Base-by-base conservation (phyloP, 495 filamentous ascomycete genomes). In the Aspergillus sclerotioniger region DNA sequence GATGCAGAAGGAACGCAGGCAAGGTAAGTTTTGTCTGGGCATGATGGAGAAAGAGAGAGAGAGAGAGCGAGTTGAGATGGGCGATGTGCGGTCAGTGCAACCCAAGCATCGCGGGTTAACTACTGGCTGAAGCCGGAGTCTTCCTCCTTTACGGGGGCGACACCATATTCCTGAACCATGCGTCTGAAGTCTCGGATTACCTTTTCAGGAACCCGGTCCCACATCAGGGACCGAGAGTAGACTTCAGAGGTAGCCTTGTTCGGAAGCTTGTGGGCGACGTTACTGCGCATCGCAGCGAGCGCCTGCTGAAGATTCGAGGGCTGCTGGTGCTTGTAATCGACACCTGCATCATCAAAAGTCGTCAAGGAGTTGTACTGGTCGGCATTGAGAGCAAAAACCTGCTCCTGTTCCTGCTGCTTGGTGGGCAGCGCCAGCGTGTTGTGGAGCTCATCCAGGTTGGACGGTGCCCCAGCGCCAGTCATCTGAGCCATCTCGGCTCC, bases 131-230 rank as follows among this genome's bases (percentile, higher is more conserved):
- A 69, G 50, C 65, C 65, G 35, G 67, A 33, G 47, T 62, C 51
- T 61, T 76, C 71, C 53, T 73, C 68, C 57, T 76, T 76, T 15
- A 75, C 63, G 4, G 74, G 68, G 8, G 60, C 25, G 3, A 67
- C 72, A 45, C 75, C 75, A 52, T 65, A 79, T 35, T 77, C 88
- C 80, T 71, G 83, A 58, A 94, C 90, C 85, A 96, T 90, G 67
- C 89, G 87, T 64, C 87, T 88, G 76, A 98, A 98, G 73, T 93
- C 90, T 57, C 86, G 84, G 51, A 98, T 92, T 46, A 97, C 90
- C 66, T 98, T 91, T 60, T 85, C 78, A 46, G 95, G 91, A 59
- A 98, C 90, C 68, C 89, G 87, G 65, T 96, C 92, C 92, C 92
- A 97, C 63, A 98, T 87, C 57, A 98, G 81, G 50, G 90, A 94